phyloP scores from a whole-genome alignment of 2,329 filamentous ascomycete species.

The Penicillium sp. region DNA sequence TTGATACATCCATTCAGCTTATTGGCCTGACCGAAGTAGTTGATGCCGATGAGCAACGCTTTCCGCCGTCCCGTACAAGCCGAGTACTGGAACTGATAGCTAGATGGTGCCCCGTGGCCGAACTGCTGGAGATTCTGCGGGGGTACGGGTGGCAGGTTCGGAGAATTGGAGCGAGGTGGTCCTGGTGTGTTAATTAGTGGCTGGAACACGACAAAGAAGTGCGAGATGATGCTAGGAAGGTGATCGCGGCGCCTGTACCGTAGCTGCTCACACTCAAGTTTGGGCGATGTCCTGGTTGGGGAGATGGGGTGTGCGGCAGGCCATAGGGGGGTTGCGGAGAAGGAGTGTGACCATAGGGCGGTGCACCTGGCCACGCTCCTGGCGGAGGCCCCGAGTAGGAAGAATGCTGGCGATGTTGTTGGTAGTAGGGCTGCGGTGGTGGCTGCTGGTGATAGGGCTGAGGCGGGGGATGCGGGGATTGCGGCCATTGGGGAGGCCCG shows the following conservation, averaged over 20 bases:
- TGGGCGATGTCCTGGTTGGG: constrained; percentile 17
- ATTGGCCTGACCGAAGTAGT: constrained; percentile 90
- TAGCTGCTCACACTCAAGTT: constrained; percentile 14
- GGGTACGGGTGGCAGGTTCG: constrained; percentile 65
- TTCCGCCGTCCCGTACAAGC: constrained; percentile 85
- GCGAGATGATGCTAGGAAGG: background rate
- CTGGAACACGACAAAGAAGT: background rate
- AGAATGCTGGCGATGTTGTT: constrained; percentile 14
- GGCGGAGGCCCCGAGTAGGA: constrained; percentile 10
- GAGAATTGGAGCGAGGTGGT: constrained; percentile 56
- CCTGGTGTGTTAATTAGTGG: constrained; percentile 30
- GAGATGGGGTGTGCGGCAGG: constrained; percentile 10
- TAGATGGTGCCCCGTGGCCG: constrained; percentile 75
- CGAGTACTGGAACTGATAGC: constrained; percentile 90
- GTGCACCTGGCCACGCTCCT: background rate
- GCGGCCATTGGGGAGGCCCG: constrained; percentile 15
- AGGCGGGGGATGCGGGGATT: constrained; percentile 22
- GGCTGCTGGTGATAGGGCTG: constrained; percentile 18
- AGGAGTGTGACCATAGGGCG: constrained; percentile 6
- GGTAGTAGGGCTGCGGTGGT: constrained; percentile 19
- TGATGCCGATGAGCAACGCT: constrained; percentile 89
- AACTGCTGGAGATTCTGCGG: constrained; percentile 70
- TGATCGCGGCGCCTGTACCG: background rate
- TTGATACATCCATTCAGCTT: constrained; percentile 93
- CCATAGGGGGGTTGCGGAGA: constrained; percentile 8